These are phyloP conservation scores for Yarrowia divulgata DNA, from an alignment of 805 yeast genomes.

Conservation along the genomic window DNA sequence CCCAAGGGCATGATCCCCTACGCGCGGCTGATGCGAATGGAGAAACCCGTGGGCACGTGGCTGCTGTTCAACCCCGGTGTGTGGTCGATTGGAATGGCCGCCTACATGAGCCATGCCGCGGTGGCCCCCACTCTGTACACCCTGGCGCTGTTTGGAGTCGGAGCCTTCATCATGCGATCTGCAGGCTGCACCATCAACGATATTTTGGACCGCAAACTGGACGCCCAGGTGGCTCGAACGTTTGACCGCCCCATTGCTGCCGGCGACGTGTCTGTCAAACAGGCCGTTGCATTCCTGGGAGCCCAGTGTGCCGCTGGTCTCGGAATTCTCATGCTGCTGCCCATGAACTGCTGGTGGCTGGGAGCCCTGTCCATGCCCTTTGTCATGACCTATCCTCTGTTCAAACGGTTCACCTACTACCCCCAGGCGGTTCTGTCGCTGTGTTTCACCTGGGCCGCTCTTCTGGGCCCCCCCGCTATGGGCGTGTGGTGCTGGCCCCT, in stretches of 20 bases:
- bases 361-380: constrained; percentile 83
- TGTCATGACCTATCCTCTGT: constrained; percentile 87
- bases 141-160: constrained; percentile 76
- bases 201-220: constrained; percentile 81
- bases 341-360: constrained; percentile 78
- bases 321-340: constrained; percentile 72
- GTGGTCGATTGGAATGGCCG: constrained; percentile 94
- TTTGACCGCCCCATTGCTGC: constrained; percentile 92
- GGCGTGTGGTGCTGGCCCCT: constrained; percentile 79
- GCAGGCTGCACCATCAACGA: constrained; percentile 98
- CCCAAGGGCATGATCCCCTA: constrained; percentile 85
- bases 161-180: constrained; percentile 92
- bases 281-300: constrained; percentile 74
- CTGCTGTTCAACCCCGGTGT: constrained; percentile 81
- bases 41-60: constrained; percentile 96
- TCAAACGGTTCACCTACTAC: constrained; percentile 93
- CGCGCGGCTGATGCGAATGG: constrained; percentile 89
- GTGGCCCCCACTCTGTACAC: constrained; percentile 65
- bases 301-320: constrained; percentile 79
- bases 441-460: constrained; percentile 93
- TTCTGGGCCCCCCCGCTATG: constrained; percentile 95
- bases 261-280: constrained; percentile 72
- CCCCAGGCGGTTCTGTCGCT: constrained; percentile 86
- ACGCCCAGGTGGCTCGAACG: constrained; percentile 85
- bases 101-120: constrained; percentile 71